phyloP scores from a whole-genome alignment of 208 protist species.

The Acanthamoeba triangularis region DNA sequence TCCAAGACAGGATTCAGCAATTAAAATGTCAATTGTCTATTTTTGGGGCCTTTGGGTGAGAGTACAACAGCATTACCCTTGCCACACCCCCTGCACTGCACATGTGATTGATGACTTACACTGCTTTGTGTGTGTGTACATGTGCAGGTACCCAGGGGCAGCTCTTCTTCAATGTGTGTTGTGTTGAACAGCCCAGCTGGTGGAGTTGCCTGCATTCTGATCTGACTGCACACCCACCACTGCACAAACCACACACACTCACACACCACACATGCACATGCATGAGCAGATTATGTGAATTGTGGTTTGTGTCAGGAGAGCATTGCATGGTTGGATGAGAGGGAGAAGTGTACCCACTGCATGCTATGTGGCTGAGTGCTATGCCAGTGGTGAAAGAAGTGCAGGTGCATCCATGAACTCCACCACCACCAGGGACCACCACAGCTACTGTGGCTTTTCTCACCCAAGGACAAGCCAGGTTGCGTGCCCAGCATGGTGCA shows the following conservation, averaged over 20 bases:
- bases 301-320: not conserved
- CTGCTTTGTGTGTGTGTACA: too few species aligned
- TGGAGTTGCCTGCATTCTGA: not conserved
- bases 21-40: too few species aligned
- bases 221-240: too few species aligned
- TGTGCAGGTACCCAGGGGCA: not conserved
- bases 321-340: not conserved
- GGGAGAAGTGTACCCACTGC: not conserved
- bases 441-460: too few species aligned
- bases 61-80: not conserved
- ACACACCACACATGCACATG: not conserved
- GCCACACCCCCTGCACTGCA: too few species aligned
- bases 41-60: not conserved
- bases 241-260: not conserved
- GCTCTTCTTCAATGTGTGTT: not conserved
- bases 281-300: not conserved
- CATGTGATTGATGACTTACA: not conserved
- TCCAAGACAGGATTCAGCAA: too few species aligned
- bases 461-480: too few species aligned
- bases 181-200: not conserved
- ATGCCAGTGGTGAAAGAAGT: not conserved
- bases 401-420: too few species aligned
- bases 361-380: not conserved
- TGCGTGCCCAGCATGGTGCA: too few species aligned
- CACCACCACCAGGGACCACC: too few species aligned